phyloP scores from a whole-genome alignment of 805 yeast species.

The Ogataea henricii region DNA sequence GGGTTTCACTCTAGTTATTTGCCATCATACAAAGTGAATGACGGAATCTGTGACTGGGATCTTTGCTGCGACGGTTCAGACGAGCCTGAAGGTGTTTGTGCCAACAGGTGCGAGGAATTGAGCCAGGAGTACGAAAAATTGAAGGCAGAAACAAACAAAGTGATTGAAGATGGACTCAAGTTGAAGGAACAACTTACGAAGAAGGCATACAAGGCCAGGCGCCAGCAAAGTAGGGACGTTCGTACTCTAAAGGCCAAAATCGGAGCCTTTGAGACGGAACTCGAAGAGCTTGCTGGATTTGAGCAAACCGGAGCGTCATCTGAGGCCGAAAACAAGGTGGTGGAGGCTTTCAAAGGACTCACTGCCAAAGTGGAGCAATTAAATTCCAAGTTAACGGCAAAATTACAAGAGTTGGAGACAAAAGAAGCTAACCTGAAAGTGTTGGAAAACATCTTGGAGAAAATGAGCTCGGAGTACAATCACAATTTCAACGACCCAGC shows the following conservation, averaged over 20 bases:
- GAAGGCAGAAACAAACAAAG: conserved; percentile 18
- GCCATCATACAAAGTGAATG: conserved; percentile 71
- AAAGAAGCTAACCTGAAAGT: conserved; percentile 23
- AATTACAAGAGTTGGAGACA: conserved; percentile 17
- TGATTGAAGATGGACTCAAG: conserved; percentile 37
- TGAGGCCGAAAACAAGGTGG: conserved; percentile 9
- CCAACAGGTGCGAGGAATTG: conserved; percentile 55
- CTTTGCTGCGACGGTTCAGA: conserved; percentile 95
- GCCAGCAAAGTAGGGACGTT: conserved; percentile 21
- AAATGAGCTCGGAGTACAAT: conserved; percentile 62
- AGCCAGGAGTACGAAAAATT: conserved; percentile 38
- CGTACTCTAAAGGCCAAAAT: conserved; percentile 7
- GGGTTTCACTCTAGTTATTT: conserved; percentile 68
- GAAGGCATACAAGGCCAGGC: conserved; percentile 29
- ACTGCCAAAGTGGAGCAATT: conserved; percentile 10
- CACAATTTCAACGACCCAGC: conserved; percentile 86
- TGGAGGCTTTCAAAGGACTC: conserved; percentile 9
- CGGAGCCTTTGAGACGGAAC: conserved; percentile 31
- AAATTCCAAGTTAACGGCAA: conserved; percentile 18
- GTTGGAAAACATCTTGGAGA: conserved; percentile 50
- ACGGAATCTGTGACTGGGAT: conserved; percentile 90
- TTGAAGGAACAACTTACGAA: conserved; percentile 35
- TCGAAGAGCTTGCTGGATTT: conserved; percentile 15
- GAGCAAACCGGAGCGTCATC: background rate
- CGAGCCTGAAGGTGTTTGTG: conserved; percentile 61